Base-by-base conservation (phyloP, 148 eudicot species). In the Rhododendron griersonianum region DNA sequence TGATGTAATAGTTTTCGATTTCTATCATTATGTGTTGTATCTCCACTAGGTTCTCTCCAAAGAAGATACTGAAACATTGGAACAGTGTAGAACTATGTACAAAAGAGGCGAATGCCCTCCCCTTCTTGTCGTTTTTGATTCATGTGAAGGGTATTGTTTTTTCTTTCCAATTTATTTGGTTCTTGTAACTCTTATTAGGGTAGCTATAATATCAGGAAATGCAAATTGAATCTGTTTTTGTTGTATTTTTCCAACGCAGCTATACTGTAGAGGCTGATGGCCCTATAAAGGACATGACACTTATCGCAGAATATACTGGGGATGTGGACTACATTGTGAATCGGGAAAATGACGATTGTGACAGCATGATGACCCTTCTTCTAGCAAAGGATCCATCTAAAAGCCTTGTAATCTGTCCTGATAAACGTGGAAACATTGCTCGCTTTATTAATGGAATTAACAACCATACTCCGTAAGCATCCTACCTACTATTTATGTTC, bases 331-430 rank as follows among this genome's bases (percentile, higher is more conserved):
- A 90, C 90, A 89, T 94, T 11, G 93, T 85, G 89, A 97, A 93
- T 81, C 92, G 99, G 83, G 95, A 94, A 88, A 85, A 86, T 51
- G 98, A 95, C 74, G 98, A 95, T 78, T 95, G 98, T 84, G 99
- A 97, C 84, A 95, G 98, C 89, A 47, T 97, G 93, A 97, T 97
- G 98, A 95, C 98, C 30, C 99, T 97, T 84, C 94, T 97, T 81
- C 89, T 94, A 44, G 91, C 98, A 53, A 88, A 88, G n/a, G 91
- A 94, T 83, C 89, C 91, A 59, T 91, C 91, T 9, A 84, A 92
- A 59, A 95, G 98, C 84, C 94, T 95, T 39, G 91, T 97, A 85
- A 86, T 97, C 84, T 97, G 99, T 87, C 98, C 99, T 45, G 99
- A 97, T 85, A 93, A 93, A 85, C 95, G 94, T 33, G 98, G 98